phyloP scores from a whole-genome alignment of 2,329 filamentous ascomycete genomes.

The Xylariaceae sp. region DNA sequence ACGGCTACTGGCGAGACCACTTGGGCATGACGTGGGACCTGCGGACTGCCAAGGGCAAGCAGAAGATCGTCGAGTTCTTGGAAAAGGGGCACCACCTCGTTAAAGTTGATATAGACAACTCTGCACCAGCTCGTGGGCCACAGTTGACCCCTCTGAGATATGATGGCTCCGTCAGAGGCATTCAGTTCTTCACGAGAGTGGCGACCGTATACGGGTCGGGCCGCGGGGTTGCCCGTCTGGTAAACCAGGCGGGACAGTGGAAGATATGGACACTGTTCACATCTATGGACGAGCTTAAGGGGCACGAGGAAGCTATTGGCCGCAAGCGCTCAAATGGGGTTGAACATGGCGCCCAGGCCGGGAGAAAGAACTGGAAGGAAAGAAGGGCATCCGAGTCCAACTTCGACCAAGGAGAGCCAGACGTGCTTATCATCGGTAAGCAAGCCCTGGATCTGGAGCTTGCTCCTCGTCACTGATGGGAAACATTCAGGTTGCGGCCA shows the following conservation, averaged over 20 bases:
- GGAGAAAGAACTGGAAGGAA: conserved; percentile 46
- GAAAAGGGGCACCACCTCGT: conserved; percentile 21
- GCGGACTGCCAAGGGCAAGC: conserved; percentile 41
- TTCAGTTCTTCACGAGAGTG: conserved; percentile 43
- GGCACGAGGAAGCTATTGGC: conserved; percentile 34
- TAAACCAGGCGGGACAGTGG: conserved; percentile 34
- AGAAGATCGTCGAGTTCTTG: conserved; percentile 31
- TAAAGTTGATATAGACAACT: conserved; percentile 32
- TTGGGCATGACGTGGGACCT: conserved; percentile 49
- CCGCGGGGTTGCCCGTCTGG: conserved; percentile 41
- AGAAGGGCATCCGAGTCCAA: conserved; percentile 37
- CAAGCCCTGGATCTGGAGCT: conserved; percentile 41
- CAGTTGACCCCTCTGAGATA: conserved; percentile 34
- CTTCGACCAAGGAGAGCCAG: conserved; percentile 39
- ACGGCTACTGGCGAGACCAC: conserved; percentile 52
- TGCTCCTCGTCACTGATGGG: conserved; percentile 1
- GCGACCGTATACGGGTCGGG: conserved; percentile 39
- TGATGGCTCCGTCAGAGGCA: conserved; percentile 34
- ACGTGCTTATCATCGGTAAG: conserved; percentile 48
- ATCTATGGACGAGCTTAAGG: conserved; percentile 35
- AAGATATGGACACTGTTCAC: conserved; percentile 52
- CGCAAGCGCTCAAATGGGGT: conserved; percentile 38
- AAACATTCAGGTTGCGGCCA: conserved; percentile 45
- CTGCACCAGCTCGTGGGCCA: conserved; percentile 31
- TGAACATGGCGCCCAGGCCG: conserved; percentile 35